Conservation (phyloP, 2,329 filamentous ascomycete genomes). For the Fusarium sp. region DNA sequence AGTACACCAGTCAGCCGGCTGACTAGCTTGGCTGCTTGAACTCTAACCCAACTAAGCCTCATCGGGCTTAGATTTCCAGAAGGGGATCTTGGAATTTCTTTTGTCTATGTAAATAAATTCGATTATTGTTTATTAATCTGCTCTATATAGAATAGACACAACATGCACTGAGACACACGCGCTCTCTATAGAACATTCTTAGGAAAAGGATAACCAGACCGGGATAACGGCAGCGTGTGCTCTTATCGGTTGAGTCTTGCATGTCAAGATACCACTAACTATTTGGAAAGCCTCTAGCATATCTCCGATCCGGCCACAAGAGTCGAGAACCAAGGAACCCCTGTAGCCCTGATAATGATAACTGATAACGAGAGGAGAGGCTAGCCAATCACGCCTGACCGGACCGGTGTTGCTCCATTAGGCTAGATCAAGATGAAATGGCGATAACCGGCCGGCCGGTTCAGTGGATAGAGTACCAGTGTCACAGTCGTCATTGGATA, state of each 20-base stretch:
- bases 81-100: background rate
- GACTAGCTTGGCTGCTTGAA: background rate
- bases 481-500: background rate
- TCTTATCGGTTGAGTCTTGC: background rate
- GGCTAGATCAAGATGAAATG: background rate
- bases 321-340: background rate
- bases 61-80: fast-evolving
- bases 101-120: background rate
- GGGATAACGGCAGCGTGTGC: background rate
- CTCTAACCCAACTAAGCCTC: no score
- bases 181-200: background rate
- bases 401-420: background rate
- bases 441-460: background rate
- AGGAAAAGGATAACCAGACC: background rate
- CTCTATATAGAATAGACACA: fast-evolving
- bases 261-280: background rate
- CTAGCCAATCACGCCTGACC: background rate
- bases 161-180: background rate
- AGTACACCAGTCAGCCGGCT: background rate
- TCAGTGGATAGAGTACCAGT: background rate
- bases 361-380: background rate
- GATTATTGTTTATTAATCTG: background rate
- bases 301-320: background rate
- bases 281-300: background rate
- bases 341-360: background rate